Evolutionary conservation across 2,329 filamentous ascomycete species (phyloP).

Genomic region (Clarireedia homoeocarpa): DNA sequence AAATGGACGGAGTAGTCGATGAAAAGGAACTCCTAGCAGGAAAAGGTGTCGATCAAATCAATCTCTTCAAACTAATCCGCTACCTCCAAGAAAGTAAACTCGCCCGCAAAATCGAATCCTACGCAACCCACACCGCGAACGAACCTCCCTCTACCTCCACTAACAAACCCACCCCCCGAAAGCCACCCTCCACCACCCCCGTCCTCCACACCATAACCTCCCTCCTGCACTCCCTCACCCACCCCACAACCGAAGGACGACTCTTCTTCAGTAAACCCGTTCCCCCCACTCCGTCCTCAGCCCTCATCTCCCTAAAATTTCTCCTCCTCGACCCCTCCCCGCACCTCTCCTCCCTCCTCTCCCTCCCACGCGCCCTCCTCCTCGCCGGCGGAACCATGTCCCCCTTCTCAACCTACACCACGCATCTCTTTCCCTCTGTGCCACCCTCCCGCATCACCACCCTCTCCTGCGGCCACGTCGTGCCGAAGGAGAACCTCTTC

Average conservation of each 20-base stretch:
- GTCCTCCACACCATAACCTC: conserved; percentile 47
- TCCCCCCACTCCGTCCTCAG: conserved; percentile 10
- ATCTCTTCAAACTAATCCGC: conserved; percentile 77
- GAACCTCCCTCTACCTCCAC: conserved; percentile 4
- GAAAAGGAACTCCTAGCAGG: conserved; percentile 65
- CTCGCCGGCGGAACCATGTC: conserved; percentile 97
- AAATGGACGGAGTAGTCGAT: conserved; percentile 59
- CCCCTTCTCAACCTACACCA: conserved; percentile 82
- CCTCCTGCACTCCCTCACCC: conserved; percentile 76
- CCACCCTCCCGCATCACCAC: conserved; percentile 58
- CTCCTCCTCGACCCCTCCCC: conserved; percentile 85
- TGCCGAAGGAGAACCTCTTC: conserved; percentile 72
- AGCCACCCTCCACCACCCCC: conserved; percentile 20
- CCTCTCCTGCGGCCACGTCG: conserved; percentile 90
- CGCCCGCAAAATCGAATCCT: conserved; percentile 90
- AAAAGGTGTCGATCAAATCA: conserved; percentile 91
- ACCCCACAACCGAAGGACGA: conserved; percentile 65
- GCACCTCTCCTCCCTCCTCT: conserved; percentile 82
- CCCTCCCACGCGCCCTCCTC: conserved; percentile 77
- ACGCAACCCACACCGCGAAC: conserved; percentile 49
- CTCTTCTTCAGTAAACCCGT: conserved; percentile 52
- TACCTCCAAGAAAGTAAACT: conserved; percentile 91
- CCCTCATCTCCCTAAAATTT: conserved; percentile 62
- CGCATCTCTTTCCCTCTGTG: conserved; percentile 77
- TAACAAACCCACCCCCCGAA: conserved; percentile 21